Percentiles rank a stretch among this genome's conserved stretches.
Evolutionary conservation across 163 green algal genomes (phyloP).

Genomic region (Chloroidium sp.): DNA sequence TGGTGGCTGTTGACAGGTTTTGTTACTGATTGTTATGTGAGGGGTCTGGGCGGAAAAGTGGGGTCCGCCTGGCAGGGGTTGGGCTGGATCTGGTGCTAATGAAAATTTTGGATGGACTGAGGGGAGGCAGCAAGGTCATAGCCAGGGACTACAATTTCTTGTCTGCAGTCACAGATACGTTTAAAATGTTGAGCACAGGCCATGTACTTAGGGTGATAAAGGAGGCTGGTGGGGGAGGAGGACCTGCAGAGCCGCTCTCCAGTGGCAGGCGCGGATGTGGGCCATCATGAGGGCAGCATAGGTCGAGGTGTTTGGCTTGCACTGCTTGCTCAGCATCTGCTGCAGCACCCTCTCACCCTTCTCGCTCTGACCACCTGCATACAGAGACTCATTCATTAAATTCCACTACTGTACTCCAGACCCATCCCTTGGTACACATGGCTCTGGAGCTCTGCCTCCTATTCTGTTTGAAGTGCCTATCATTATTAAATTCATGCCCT

Average conservation of each 20-base stretch:
- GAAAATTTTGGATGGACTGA: no score
- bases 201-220: background rate
- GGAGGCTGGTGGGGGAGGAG: background rate
- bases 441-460: background rate
- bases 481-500: no score
- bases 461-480: no score
- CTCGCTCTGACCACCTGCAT: conserved; percentile 49
- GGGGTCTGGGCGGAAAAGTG: no score
- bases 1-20: no score
- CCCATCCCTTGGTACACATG: background rate
- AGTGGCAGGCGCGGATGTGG: conserved; percentile 44
- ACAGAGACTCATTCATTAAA: background rate
- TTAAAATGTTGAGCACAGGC: background rate
- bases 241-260: conserved; percentile 35
- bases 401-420: background rate
- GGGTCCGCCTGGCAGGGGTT: no score
- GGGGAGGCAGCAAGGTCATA: no score
- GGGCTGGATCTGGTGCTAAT: background rate
- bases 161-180: no score
- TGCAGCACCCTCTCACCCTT: conserved; percentile 46
- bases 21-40: no score
- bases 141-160: no score
- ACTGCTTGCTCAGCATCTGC: conserved; percentile 41
- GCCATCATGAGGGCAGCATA: conserved; percentile 58
- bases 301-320: conserved; percentile 48